Evolutionary conservation across 2,329 filamentous ascomycete genomes (phyloP).

Genomic region (Phoma sp.): DNA sequence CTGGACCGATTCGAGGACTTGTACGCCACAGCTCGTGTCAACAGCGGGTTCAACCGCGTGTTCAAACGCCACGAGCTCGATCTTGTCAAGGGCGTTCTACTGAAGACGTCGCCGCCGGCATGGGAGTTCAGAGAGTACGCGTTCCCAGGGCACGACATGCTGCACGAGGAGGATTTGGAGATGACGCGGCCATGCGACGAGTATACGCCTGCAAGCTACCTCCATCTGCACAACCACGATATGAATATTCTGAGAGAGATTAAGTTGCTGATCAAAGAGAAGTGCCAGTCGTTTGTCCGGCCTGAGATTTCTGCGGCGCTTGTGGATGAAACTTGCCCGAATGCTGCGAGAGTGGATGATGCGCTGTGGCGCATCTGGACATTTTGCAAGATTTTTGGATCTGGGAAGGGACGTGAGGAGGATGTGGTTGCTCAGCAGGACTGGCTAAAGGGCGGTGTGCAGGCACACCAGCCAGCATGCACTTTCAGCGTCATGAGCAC

Average conservation of each 20-base stretch:
- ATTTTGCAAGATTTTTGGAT: conserved; percentile 70
- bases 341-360: conserved; percentile 63
- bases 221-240: conserved; percentile 61
- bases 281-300: conserved; percentile 63
- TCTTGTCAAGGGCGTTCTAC: conserved; percentile 60
- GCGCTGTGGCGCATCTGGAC: conserved; percentile 72
- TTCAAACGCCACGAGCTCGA: conserved; percentile 65
- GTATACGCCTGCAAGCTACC: conserved; percentile 62
- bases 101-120: conserved; percentile 63
- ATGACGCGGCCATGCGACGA: conserved; percentile 58
- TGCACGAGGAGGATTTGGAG: conserved; percentile 50
- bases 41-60: conserved; percentile 63
- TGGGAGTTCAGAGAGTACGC: conserved; percentile 68
- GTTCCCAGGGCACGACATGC: conserved; percentile 57
- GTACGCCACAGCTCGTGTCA: conserved; percentile 62
- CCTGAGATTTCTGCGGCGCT: conserved; percentile 64
- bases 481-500: conserved; percentile 57
- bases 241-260: conserved; percentile 61
- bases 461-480: conserved; percentile 58
- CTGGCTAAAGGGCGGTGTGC: conserved; percentile 66
- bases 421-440: conserved; percentile 67
- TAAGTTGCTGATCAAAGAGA: conserved; percentile 63
- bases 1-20: conserved; percentile 62
- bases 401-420: conserved; percentile 63
- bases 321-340: conserved; percentile 54